Evolutionary conservation across 805 yeast species (phyloP).

Genomic region (Candida palmyrensis): DNA sequence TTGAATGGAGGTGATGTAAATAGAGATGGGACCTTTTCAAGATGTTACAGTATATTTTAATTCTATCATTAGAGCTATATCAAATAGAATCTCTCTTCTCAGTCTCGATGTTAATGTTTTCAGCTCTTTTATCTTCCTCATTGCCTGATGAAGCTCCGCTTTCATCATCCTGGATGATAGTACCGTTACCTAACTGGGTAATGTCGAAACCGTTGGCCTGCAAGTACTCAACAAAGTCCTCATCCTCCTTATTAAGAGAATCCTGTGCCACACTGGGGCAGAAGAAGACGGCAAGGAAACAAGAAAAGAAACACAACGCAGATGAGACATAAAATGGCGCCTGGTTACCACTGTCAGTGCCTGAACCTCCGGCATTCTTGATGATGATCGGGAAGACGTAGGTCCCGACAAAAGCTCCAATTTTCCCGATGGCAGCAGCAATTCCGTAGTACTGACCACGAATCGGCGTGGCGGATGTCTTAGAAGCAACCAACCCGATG

Average conservation of each 20-base stretch:
- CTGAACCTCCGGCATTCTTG: conserved; percentile 49
- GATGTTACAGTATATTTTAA: no score
- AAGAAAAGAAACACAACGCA: conserved; percentile 64
- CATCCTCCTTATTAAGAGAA: conserved; percentile 76
- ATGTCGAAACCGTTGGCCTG: conserved; percentile 66
- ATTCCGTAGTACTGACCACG: conserved; percentile 74
- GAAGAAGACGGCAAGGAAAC: conserved; percentile 54
- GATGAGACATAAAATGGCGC: conserved; percentile 78
- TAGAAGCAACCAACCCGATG: conserved; percentile 63
- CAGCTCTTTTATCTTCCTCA: conserved; percentile 21
- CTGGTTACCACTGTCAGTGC: conserved; percentile 49
- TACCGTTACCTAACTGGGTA: conserved; percentile 45
- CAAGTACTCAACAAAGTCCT: conserved; percentile 62
- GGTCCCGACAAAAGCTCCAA: conserved; percentile 85
- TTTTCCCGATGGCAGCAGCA: conserved; percentile 75
- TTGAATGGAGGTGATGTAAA: conserved; percentile 55
- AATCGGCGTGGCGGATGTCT: conserved; percentile 69
- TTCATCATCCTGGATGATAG: conserved; percentile 3
- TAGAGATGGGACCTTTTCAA: no score
- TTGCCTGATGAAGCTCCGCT: conserved; percentile 21
- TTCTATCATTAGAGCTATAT: no score
- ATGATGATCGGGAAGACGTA: conserved; percentile 76
- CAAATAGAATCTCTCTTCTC: not conserved
- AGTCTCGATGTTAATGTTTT: conserved; percentile 15
- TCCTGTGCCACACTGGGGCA: conserved; percentile 83